Evolutionary conservation across 2,329 filamentous ascomycete species (phyloP).

Genomic region (Trichoderma harzianum): DNA sequence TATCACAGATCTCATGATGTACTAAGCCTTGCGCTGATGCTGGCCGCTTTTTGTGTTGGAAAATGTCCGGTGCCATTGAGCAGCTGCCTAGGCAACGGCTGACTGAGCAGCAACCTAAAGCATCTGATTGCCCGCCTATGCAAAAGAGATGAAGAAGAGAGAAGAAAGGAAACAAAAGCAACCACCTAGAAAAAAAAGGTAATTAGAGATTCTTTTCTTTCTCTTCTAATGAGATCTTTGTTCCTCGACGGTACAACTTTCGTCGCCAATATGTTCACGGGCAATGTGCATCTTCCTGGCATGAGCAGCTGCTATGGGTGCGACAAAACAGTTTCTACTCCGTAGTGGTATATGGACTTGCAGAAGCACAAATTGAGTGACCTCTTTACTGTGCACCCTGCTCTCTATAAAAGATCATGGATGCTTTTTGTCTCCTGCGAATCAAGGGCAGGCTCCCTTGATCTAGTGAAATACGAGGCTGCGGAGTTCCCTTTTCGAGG

Average conservation of each 20-base stretch:
- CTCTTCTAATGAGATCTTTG: not conserved
- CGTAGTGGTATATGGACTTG: not conserved
- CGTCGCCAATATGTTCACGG: not conserved
- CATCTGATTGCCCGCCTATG: not conserved
- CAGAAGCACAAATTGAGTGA: not conserved
- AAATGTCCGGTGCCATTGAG: not conserved
- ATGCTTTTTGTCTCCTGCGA: not conserved
- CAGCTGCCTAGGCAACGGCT: not conserved
- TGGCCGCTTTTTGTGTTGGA: not conserved
- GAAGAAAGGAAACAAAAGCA: not conserved
- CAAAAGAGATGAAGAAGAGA: not conserved
- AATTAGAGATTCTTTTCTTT: not conserved
- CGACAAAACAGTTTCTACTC: not conserved
- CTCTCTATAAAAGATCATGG: not conserved
- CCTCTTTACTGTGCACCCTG: not conserved
- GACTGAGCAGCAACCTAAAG: not conserved
- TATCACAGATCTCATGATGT: not conserved
- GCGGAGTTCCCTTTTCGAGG: not conserved
- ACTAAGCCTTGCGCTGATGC: not conserved
- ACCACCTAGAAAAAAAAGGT: not conserved
- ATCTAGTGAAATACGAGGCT: not conserved
- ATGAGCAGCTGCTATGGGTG: not conserved
- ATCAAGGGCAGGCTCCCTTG: not conserved
- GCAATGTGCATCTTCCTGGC: not conserved
- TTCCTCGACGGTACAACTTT: not conserved